Base-by-base conservation (phyloP, 2,329 filamentous ascomycete genomes). In the Colletotrichum sp. region DNA sequence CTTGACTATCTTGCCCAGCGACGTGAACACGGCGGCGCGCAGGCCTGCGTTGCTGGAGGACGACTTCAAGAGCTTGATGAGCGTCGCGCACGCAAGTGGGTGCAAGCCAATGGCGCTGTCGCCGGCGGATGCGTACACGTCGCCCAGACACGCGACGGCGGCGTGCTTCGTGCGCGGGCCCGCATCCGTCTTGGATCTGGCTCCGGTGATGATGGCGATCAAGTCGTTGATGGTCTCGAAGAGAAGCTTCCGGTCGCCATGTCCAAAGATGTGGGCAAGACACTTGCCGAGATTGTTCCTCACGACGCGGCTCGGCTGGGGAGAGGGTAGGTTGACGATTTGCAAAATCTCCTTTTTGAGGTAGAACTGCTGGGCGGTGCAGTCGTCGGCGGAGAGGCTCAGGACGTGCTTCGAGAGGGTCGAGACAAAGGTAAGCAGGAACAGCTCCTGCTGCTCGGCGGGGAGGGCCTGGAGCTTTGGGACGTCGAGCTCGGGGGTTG, bases 191-290 rank as follows among this genome's bases (percentile, higher is more conserved):
- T 93, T 94, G 39, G 89, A 89, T 84, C 98, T 98, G 24, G 93
- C 92, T 64, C 90, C 90, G 76, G 92, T 92, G 62, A 98, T 84
- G 72, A 98, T 92, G 13, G 87, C 88, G 12, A 96, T 89, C 13
- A 99, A 89, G 79, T 99, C 96, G 81, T 97, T 98, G 82, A 99
- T 94, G 1, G 95, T 98, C 85, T 99, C 97, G 82, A 98, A 98
- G 4, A 99, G 90, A 67, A 98, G 90, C 83, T 98, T 98, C 78
- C 96, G 91, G 85, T 98, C 96, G 15, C 97, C 97, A 78, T 94
- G 94, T 18, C 89, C 90, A 79, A 99, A 94, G 75, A 99, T 93
- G 81, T 94, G 93, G 57, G 93, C 93, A 79, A 98, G 93, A 80
- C 95, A 96, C 84, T 92, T 92, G 64, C 96, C 96, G 44, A 99